A percentile compares a stretch with the other conserved stretches of the same genome.
These are phyloP conservation scores for Platanus orientalis DNA, from an alignment of 164 flowering plant species.

Conservation along the genomic window DNA sequence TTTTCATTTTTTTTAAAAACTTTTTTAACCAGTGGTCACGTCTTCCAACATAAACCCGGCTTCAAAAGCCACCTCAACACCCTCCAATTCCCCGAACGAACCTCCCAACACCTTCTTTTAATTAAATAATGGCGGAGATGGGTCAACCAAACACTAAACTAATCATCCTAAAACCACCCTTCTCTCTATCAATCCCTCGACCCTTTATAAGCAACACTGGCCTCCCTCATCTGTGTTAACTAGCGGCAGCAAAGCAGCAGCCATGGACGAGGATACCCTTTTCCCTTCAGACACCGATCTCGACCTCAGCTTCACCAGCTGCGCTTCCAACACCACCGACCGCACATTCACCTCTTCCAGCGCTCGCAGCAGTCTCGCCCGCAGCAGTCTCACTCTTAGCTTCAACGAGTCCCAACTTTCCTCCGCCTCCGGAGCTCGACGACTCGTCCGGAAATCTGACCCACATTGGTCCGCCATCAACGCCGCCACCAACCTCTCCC, in stretches of 20 bases:
- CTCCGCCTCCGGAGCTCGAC: conserved; percentile 22
- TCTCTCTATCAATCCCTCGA: neutral
- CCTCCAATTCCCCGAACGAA: conserved; percentile 7
- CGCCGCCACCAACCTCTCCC: conserved; percentile 46
- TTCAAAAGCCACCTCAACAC: conserved; percentile 4
- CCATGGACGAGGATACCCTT: conserved; percentile 24
- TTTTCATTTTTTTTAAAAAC: too few relatives aligned
- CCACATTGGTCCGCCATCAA: conserved; percentile 56
- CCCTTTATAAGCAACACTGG: conserved; percentile 5
- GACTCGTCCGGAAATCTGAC: conserved; percentile 37
- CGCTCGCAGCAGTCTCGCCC: conserved; percentile 14
- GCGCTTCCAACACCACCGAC: conserved; percentile 19
- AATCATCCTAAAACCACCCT: too few relatives aligned
- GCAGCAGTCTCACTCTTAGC: conserved; percentile 25
- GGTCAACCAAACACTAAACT: conserved; percentile 13
- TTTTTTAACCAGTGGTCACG: too few relatives aligned
- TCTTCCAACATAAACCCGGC: too few relatives aligned
- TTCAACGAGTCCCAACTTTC: conserved; percentile 48
- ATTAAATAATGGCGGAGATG: neutral
- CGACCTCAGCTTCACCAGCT: conserved; percentile 33
- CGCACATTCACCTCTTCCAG: conserved; percentile 36
- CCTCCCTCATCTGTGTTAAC: neutral
- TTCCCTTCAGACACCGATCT: conserved; percentile 36
- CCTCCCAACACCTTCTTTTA: neutral
- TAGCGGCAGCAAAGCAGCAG: neutral